Percentiles rank a stretch among this genome's conserved stretches.
phyloP scores from a whole-genome alignment of 306 rosid genomes.

The Castanea sativa region DNA sequence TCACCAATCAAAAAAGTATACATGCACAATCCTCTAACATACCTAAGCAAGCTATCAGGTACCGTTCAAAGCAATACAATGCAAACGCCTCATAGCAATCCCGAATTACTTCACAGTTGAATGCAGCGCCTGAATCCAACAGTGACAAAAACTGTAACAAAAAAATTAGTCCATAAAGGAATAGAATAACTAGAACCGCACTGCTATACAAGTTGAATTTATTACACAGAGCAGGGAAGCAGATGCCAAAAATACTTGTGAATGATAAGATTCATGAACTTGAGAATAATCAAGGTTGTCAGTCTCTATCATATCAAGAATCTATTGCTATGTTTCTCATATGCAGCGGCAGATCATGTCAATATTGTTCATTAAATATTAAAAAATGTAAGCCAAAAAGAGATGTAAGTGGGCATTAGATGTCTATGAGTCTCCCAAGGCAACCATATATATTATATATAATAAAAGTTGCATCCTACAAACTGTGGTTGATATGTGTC shows the following conservation, averaged over 20 bases:
- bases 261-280: background rate
- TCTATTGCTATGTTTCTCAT: background rate
- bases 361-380: background rate
- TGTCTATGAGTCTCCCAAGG: background rate
- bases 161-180: conserved; percentile 1
- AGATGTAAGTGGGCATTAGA: background rate
- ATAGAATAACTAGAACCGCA: background rate
- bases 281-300: background rate
- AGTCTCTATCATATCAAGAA: background rate
- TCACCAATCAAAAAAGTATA: background rate
- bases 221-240: background rate
- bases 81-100: conserved; percentile 99
- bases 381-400: background rate
- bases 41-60: conserved; percentile 97
- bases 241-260: background rate
- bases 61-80: conserved; percentile 95
- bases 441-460: background rate
- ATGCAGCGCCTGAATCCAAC: conserved; percentile 85
- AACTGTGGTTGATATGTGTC: too few relatives aligned
- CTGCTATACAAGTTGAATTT: background rate
- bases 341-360: background rate
- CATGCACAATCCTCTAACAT: conserved; percentile 29
- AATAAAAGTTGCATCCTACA: too few relatives aligned
- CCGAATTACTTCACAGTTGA: conserved; percentile 87
- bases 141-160: conserved; percentile 81